Evolutionary conservation across 1,139 yeast genomes (phyloP), one percentile per base, ranked within the genome.

Genomic region (Nadsonia starkeyi-henricii): DNA sequence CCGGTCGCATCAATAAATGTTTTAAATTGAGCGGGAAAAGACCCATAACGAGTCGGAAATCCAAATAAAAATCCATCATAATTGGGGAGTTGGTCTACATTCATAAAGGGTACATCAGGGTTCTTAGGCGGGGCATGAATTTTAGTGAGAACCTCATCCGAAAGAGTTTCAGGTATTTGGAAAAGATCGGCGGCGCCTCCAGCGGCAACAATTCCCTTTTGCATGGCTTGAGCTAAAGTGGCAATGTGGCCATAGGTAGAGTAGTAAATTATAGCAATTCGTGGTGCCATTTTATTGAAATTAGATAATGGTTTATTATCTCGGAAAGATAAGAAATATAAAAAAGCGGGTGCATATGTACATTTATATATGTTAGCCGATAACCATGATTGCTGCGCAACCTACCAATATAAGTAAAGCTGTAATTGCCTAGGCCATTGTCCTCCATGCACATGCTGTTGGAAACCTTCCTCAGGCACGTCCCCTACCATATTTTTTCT

Each of bases 151-250:
- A 82, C 72, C 17, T 80, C 85, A 39, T 72, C 72, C 30, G 80
- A 63, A 54, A 85, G 71, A 48, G 95, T 85, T 70, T 85, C 95
- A 53, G 86, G 79, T 53, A 85, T 79, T 70, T 83, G 94, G 72
- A 65, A 83, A 18, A 50, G 41, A 30, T 59, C 47, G 55, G 75
- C 79, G 51, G 86, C 89, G 5, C 64, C 58, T 57, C 84, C 83
- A 47, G 88, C 81, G 43, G 78, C 70, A 60, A 77, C 82, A 52
- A 84, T 70, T 61, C 95, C 95, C 53, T 69, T 70, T 69, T 79
- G 75, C 61, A 77, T 79, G 53, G 82, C 73, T 67, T 78, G 75
- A 52, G 94, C 93, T 54, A 83, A 57, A 47, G 72, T 68, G 57
- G 79, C 78, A 57, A 82, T 69, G 70, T 85, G 95, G 59, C 86